Base-by-base conservation (phyloP, 805 yeast genomes). In the Isabelozyma heimii region DNA sequence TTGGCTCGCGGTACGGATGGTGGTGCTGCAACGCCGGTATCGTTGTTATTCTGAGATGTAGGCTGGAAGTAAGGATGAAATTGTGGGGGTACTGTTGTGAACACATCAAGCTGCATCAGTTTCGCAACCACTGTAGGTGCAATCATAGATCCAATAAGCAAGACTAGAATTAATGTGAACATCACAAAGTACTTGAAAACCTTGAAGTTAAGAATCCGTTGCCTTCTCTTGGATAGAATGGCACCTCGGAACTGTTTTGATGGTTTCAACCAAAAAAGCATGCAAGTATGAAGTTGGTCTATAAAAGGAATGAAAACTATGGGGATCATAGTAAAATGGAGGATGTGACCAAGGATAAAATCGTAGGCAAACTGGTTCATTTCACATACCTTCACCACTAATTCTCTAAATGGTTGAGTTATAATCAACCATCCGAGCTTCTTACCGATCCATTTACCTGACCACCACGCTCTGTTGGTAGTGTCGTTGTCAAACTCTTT, bases 41-140 rank as follows among this genome's bases (percentile, higher is more conserved):
- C 85, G 58, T 85, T 90, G 56, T 85, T 84, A 42, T 78, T 71
- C 57, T 84, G 88, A 38, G 66, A 59, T 37, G 69, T 76, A 1
- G 91, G 90, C 60, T 85, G 91, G 7, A 84, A 59, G 24, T 26
- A 42, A 8, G 35, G 12, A 5, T 27, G 12, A 38, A 83, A 55
- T 2, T 51, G 55, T 2, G 42, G 44, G 4, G 53, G 45, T 8
- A 43, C 56, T 47, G 10, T 16, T 5, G n/a, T n/a, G 15, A 14
- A 8, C 14, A 35, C 30, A 33, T 33, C 40, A 3, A 26, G 4
- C 4, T 16, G 30, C 16, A 12, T 20, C 4, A 20, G 13, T 14
- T 15, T 26, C 16, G 42, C 33, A 37, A 61, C 73, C 40, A 82
- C 55, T 13, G 80, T 60, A 1, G 91, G 90, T 1, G 70, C 72